Conservation (phyloP, 495 filamentous ascomycete species). For the Corynascus novoguineensis region DNA sequence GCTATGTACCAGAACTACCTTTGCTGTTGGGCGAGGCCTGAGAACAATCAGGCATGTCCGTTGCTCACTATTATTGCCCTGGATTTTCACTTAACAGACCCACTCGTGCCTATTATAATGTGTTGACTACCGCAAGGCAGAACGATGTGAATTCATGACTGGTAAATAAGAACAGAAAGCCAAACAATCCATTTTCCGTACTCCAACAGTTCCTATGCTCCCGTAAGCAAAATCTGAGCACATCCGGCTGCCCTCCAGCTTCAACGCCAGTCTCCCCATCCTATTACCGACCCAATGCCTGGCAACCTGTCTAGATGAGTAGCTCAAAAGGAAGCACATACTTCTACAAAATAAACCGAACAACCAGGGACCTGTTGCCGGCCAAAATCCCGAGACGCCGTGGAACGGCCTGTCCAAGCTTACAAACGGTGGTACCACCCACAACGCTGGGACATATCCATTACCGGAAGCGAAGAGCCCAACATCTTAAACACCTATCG, state of each 20-base stretch:
- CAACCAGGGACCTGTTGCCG: background rate
- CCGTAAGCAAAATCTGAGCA: background rate
- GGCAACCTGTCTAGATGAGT: background rate
- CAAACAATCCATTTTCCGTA: constrained; percentile 2
- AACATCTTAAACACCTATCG: background rate
- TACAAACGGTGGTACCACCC: constrained; percentile 14
- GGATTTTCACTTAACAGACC: too few species aligned
- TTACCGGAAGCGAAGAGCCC: background rate
- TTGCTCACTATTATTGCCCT: too few species aligned
- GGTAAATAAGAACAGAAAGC: background rate
- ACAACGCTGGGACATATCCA: constrained; percentile 9
- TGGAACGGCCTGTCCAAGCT: background rate
- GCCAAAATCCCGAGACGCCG: background rate
- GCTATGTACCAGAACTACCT: too few species aligned
- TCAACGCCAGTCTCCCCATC: background rate
- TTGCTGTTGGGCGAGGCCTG: too few species aligned
- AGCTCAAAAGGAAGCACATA: background rate
- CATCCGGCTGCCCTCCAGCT: background rate
- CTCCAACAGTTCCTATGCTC: background rate
- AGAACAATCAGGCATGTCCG: too few species aligned
- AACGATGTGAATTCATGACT: background rate
- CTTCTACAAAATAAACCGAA: constrained; percentile 5
- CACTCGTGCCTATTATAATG: too few species aligned
- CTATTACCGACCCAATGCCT: constrained; percentile 7
- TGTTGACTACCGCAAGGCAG: too few species aligned